Conservation (phyloP, 2,329 filamentous ascomycete genomes). For the Didymella segeticola region DNA sequence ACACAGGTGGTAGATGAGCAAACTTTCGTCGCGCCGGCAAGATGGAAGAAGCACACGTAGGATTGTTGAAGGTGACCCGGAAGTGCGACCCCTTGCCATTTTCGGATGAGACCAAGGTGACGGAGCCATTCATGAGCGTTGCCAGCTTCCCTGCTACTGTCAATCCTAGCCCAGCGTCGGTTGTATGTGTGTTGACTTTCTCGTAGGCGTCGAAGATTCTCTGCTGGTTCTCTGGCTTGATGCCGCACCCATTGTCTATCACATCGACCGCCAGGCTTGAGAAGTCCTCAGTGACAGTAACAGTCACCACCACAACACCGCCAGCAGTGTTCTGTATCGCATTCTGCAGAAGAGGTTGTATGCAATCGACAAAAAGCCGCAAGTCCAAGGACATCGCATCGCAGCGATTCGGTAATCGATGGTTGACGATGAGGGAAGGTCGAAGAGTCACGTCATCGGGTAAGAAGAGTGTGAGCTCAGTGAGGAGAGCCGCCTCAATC, state of each 20-base stretch:
- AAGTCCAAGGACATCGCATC: conserved; percentile 48
- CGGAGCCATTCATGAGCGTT: conserved; percentile 47
- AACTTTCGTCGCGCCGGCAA: neutral
- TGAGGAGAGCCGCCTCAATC: conserved; percentile 44
- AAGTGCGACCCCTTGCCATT: conserved; percentile 52
- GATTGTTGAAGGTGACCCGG: conserved; percentile 39
- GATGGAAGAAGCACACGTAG: conserved; percentile 32
- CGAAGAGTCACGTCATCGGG: conserved; percentile 36
- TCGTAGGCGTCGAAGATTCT: conserved; percentile 56
- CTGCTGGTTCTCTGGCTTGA: conserved; percentile 43
- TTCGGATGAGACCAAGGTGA: conserved; percentile 49
- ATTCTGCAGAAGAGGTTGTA: conserved; percentile 53
- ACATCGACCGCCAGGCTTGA: conserved; percentile 50
- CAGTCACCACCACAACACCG: conserved; percentile 48
- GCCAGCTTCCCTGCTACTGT: conserved; percentile 54
- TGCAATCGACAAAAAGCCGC: conserved; percentile 51
- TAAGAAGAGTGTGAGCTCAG: conserved; percentile 37
- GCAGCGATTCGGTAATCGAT: conserved; percentile 35
- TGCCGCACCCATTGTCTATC: conserved; percentile 53
- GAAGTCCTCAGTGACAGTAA: conserved; percentile 40
- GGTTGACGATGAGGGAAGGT: conserved; percentile 45
- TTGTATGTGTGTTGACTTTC: conserved; percentile 49
- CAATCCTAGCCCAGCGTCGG: conserved; percentile 53
- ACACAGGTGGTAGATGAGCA: conserved; percentile 12
- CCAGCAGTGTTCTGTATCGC: conserved; percentile 51